These are phyloP conservation scores for Euclidium syriacum DNA, from an alignment of 345 rosid genomes.

Conservation along the genomic window DNA sequence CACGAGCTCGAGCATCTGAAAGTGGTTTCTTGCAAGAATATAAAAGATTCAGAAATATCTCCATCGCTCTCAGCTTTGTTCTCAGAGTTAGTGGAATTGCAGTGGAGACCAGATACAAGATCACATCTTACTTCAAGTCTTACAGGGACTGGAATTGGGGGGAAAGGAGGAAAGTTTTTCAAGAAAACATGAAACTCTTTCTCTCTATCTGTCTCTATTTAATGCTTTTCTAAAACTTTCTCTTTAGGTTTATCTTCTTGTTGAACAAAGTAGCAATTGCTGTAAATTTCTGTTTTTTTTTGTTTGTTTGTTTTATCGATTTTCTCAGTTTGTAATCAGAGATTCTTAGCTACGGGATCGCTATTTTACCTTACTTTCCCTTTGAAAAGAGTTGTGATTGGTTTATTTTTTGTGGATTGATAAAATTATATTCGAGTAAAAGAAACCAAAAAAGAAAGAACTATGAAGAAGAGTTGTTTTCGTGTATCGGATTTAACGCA, in stretches of 20 bases:
- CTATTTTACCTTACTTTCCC: background rate
- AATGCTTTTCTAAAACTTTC: background rate
- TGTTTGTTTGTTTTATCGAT: no score
- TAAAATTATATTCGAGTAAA: no score
- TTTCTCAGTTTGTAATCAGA: conserved; percentile 9
- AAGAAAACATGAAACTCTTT: conserved; percentile 37
- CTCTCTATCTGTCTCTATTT: background rate
- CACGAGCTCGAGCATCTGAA: conserved; percentile 59
- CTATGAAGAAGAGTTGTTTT: background rate
- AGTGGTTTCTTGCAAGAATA: conserved; percentile 65
- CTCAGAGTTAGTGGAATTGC: conserved; percentile 68
- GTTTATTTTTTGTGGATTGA: no score
- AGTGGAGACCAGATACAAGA: conserved; percentile 87
- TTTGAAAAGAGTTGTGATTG: background rate
- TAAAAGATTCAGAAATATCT: conserved; percentile 66
- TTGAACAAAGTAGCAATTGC: conserved; percentile 17
- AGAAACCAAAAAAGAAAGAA: no score
- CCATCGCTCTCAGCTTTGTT: conserved; percentile 66
- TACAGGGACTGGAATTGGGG: conserved; percentile 62
- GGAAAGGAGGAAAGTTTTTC: conserved; percentile 73
- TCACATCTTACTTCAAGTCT: conserved; percentile 62
- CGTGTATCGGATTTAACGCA: no score
- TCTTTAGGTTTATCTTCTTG: background rate
- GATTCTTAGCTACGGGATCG: background rate
- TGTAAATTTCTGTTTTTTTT: conserved; percentile 18